Percentiles rank a stretch among this genome's conserved stretches.
These are phyloP conservation scores for Aspergillus fijiensis DNA, from an alignment of 2,329 filamentous ascomycete species.

Conservation along the genomic window DNA sequence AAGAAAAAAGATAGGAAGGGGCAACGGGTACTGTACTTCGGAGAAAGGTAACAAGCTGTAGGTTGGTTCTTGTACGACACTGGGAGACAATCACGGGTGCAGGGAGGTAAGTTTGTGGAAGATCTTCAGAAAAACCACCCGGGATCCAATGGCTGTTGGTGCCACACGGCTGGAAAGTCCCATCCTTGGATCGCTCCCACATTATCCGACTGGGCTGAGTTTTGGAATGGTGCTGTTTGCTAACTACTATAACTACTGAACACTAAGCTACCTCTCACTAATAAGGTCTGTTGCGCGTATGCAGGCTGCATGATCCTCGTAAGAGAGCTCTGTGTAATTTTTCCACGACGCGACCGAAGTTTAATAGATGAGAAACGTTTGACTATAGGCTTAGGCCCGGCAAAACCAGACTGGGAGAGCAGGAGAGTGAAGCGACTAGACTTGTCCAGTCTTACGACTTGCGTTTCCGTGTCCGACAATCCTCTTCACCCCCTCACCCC, in stretches of 20 bases:
- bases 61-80: too few relatives aligned
- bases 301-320: background rate
- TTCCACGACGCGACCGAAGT: conserved; percentile 7
- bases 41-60: background rate
- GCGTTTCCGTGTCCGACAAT: background rate
- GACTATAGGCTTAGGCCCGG: background rate
- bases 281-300: background rate
- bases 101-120: conserved; percentile 1
- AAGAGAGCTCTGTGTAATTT: background rate
- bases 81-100: background rate
- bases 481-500: background rate
- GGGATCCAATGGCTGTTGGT: conserved; percentile 30
- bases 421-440: background rate
- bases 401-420: background rate
- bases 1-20: too few relatives aligned
- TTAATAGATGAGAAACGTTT: conserved; percentile 11
- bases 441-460: background rate
- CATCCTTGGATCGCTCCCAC: conserved; percentile 16
- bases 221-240: background rate
- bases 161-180: conserved; percentile 30
- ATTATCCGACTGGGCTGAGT: conserved; percentile 19
- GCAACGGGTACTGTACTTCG: too few relatives aligned
- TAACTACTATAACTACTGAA: background rate
- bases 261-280: background rate
- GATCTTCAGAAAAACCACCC: conserved; percentile 19